phyloP scores from a whole-genome alignment of 2,329 filamentous ascomycete species.

The Talaromyces sp. region DNA sequence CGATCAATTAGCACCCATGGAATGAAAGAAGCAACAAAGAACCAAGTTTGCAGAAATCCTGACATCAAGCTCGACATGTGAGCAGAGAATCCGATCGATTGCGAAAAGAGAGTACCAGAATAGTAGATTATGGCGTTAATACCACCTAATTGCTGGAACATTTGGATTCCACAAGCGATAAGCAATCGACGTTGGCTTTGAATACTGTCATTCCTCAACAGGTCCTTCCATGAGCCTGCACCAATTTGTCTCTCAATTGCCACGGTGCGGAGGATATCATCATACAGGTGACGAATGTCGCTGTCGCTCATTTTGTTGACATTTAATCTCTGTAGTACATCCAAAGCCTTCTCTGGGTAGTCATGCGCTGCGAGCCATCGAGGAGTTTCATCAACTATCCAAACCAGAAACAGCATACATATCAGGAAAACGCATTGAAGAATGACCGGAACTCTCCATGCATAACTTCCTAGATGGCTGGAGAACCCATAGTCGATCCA shows the following conservation, averaged over 20 bases:
- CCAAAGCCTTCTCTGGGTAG: conserved; percentile 36
- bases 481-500: conserved; percentile 48
- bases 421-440: conserved; percentile 43
- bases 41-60: conserved; percentile 45
- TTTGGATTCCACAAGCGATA: conserved; percentile 16
- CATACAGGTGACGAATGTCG: neutral
- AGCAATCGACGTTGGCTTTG: conserved; percentile 3
- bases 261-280: conserved; percentile 2
- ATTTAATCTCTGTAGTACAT: conserved; percentile 25
- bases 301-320: neutral
- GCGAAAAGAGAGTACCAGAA: conserved; percentile 38
- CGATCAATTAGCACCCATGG: conserved; percentile 39
- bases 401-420: conserved; percentile 38
- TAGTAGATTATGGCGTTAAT: conserved; percentile 41
- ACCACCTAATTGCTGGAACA: conserved; percentile 39
- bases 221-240: conserved; percentile 4
- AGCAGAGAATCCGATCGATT: conserved; percentile 38
- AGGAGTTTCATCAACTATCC: conserved; percentile 43
- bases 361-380: conserved; percentile 44
- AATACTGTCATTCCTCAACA: conserved; percentile 8
- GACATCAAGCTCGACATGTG: conserved; percentile 45
- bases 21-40: conserved; percentile 42
- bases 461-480: conserved; percentile 26
- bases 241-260: neutral
- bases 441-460: conserved; percentile 43